Percentiles rank a stretch among this genome's conserved stretches.
Evolutionary conservation across 352 stramenopile genomes (phyloP).

Genomic region (Pythium myriotylum): DNA sequence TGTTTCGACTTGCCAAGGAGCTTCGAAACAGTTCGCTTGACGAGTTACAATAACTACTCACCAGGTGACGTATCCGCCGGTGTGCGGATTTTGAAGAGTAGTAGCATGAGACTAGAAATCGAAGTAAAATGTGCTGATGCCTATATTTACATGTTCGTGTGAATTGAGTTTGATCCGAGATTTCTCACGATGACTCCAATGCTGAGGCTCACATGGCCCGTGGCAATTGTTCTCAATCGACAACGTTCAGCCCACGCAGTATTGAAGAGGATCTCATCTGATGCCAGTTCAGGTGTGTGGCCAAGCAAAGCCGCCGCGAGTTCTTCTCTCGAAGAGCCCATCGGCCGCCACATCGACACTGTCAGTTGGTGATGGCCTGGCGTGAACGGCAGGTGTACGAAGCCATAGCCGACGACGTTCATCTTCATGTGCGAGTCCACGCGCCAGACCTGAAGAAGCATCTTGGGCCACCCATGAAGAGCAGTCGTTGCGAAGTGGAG

Average conservation of each 20-base stretch:
- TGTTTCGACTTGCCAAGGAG: constrained; percentile 22
- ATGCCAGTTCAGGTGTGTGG: constrained; percentile 54
- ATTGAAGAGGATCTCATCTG: constrained; percentile 59
- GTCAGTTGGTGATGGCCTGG: constrained; percentile 50
- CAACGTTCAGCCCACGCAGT: constrained; percentile 61
- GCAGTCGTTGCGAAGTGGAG: constrained; percentile 61
- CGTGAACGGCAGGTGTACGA: constrained; percentile 56
- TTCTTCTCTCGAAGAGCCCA: constrained; percentile 55
- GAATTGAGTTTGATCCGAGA: constrained; percentile 23
- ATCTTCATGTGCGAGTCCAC: constrained; percentile 50
- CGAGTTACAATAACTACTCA: constrained; percentile 13
- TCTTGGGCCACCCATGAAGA: constrained; percentile 65
- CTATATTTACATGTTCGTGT: constrained; percentile 27
- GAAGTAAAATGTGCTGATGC: constrained; percentile 3
- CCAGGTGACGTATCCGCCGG: background rate
- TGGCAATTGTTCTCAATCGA: constrained; percentile 65
- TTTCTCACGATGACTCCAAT: constrained; percentile 58
- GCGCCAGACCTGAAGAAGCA: constrained; percentile 69
- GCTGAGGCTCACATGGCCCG: constrained; percentile 49
- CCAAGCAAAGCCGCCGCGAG: constrained; percentile 51
- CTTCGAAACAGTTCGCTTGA: constrained; percentile 20
- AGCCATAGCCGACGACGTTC: constrained; percentile 61
- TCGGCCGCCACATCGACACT: constrained; percentile 59
- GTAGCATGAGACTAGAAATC: background rate
- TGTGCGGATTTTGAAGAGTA: constrained; percentile 1